Evolutionary conservation across 495 filamentous ascomycete species (phyloP).

Genomic region (Melanomma pulvis-pyrius): DNA sequence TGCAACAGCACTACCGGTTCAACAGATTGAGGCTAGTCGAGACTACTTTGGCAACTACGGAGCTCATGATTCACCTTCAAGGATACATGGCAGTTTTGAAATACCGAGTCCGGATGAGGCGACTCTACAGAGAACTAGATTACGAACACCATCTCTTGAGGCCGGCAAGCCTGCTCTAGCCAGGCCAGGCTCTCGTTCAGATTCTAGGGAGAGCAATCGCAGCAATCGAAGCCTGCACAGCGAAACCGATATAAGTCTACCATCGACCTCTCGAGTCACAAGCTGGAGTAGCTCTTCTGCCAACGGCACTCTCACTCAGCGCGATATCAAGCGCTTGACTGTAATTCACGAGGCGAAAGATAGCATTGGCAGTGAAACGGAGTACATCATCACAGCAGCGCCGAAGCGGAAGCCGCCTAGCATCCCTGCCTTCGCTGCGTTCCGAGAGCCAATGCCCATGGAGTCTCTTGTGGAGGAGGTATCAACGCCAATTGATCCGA

Average conservation of each 20-base stretch:
- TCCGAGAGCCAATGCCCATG: constrained; percentile 30
- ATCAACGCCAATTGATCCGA: constrained; percentile 22
- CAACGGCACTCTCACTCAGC: constrained; percentile 20
- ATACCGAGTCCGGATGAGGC: constrained; percentile 25
- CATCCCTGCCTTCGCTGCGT: constrained; percentile 49
- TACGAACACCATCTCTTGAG: constrained; percentile 23
- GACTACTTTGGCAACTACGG: constrained; percentile 31
- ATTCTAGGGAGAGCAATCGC: constrained; percentile 13
- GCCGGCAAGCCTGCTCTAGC: not conserved
- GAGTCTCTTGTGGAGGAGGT: constrained; percentile 18
- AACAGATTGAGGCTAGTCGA: constrained; percentile 34
- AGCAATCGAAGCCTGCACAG: constrained; percentile 28
- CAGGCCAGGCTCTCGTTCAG: not conserved
- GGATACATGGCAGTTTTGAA: not conserved
- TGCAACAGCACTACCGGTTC: constrained; percentile 27
- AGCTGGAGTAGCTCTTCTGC: constrained; percentile 34
- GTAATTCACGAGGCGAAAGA: constrained; percentile 38
- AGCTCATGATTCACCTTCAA: not conserved
- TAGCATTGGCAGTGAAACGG: constrained; percentile 28
- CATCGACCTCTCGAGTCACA: constrained; percentile 25
- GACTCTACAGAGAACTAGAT: constrained; percentile 11
- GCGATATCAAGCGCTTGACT: constrained; percentile 34
- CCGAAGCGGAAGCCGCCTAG: constrained; percentile 54
- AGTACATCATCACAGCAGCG: constrained; percentile 19
- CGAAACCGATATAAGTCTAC: constrained; percentile 13